Evolutionary conservation across 768 basidiomycete species (phyloP).

Genomic region (Lactifluus pinguis): DNA sequence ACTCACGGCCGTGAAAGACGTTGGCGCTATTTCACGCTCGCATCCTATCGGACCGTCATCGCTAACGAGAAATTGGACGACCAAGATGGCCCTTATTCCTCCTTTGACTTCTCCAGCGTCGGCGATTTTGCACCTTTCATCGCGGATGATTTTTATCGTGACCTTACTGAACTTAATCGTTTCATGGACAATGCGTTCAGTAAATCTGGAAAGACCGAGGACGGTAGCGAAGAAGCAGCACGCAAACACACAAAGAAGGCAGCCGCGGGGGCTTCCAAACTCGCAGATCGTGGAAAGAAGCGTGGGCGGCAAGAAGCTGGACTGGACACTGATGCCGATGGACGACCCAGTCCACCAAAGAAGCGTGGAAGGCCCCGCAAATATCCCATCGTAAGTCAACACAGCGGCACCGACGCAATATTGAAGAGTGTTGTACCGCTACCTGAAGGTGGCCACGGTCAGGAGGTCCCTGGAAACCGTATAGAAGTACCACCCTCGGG

Average conservation of each 20-base stretch:
- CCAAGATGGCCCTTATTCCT: slow-evolving; percentile 32
- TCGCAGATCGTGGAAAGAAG: slow-evolving; percentile 22
- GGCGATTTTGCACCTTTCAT: slow-evolving; percentile 46
- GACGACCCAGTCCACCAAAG: slow-evolving; percentile 15
- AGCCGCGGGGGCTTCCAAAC: slow-evolving; percentile 23
- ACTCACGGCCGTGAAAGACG: slow-evolving; percentile 79
- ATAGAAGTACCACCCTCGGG: not conserved
- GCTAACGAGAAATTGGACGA: slow-evolving; percentile 57
- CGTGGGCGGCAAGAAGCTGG: slow-evolving; percentile 28
- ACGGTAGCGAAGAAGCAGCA: slow-evolving; percentile 6
- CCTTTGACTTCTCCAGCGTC: slow-evolving; percentile 39
- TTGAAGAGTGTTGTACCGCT: not conserved
- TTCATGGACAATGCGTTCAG: slow-evolving; percentile 45
- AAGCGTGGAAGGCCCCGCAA: slow-evolving; percentile 33
- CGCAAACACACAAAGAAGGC: slow-evolving; percentile 19
- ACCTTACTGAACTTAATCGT: slow-evolving; percentile 31
- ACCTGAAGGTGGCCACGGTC: not conserved
- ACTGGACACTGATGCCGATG: slow-evolving; percentile 1
- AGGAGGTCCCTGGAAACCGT: not conserved
- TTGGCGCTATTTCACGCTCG: slow-evolving; percentile 72
- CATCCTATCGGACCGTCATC: slow-evolving; percentile 57
- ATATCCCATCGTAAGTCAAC: slow-evolving; percentile 23
- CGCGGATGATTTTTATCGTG: slow-evolving; percentile 47
- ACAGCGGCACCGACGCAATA: slow-evolving; percentile 4
- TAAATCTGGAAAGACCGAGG: slow-evolving; percentile 1